phyloP scores from a whole-genome alignment of 2,329 filamentous ascomycete genomes.

The Cadophora sp. region DNA sequence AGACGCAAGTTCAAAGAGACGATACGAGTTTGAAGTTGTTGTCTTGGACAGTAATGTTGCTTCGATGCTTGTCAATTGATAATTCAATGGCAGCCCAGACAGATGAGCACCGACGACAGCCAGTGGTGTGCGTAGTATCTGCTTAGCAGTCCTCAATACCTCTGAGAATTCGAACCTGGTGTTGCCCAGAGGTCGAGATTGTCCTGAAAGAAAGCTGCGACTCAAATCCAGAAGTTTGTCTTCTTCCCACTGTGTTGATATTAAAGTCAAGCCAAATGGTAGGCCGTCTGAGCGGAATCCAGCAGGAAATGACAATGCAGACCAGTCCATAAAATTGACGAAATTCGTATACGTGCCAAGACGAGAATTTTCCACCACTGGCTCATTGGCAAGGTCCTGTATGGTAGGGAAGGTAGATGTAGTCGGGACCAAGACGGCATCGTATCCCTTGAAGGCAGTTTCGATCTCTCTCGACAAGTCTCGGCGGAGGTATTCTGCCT shows the following conservation, averaged over 20 bases:
- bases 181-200: background rate
- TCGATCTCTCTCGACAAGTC: constrained; percentile 14
- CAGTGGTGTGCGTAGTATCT: constrained; percentile 1
- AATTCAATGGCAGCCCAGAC: constrained; percentile 15
- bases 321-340: constrained; percentile 65
- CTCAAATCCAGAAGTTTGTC: constrained; percentile 13
- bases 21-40: constrained; percentile 9
- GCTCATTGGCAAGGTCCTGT: constrained; percentile 56
- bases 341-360: constrained; percentile 65
- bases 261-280: constrained; percentile 16
- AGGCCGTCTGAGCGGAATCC: constrained; percentile 16
- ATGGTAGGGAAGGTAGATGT: constrained; percentile 59
- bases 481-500: constrained; percentile 23
- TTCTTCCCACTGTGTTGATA: constrained; percentile 18
- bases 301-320: constrained; percentile 47
- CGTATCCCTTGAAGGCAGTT: constrained; percentile 48
- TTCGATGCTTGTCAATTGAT: constrained; percentile 10
- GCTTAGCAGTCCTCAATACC: background rate
- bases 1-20: constrained; percentile 15
- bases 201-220: background rate
- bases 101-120: constrained; percentile 19
- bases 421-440: constrained; percentile 62
- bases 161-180: background rate
- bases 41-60: background rate
- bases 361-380: constrained; percentile 59